Conservation (phyloP, 768 basidiomycete species). For the Amanita exitialis region DNA sequence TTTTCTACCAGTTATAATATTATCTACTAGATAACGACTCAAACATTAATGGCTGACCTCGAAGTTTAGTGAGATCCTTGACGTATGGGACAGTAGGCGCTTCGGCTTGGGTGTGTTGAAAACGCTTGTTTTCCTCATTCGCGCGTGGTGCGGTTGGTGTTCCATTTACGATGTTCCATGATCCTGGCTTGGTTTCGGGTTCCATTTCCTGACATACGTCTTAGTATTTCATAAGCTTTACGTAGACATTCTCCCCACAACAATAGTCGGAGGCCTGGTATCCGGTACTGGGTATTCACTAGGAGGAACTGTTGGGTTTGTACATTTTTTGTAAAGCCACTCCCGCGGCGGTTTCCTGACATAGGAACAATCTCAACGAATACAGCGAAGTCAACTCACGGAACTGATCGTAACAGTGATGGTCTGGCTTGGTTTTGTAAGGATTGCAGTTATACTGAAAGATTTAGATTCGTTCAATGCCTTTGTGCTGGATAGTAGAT, state of each 20-base stretch:
- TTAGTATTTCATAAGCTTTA: background rate
- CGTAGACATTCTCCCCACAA: background rate
- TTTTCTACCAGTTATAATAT: background rate
- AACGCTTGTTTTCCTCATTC: background rate
- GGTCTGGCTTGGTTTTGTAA: constrained; percentile 71
- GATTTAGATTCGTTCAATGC: constrained; percentile 46
- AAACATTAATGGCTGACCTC: constrained; percentile 10
- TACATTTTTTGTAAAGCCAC: constrained; percentile 40
- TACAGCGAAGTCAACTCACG: constrained; percentile 26
- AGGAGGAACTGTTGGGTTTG: constrained; percentile 44
- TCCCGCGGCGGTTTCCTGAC: constrained; percentile 70
- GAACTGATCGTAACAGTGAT: constrained; percentile 51
- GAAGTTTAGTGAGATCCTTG: constrained; percentile 25
- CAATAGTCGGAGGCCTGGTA: constrained; percentile 52
- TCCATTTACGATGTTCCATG: background rate
- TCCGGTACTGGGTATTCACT: constrained; percentile 55
- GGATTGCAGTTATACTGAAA: constrained; percentile 46
- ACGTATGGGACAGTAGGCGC: constrained; percentile 6
- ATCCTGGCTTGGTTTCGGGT: constrained; percentile 28
- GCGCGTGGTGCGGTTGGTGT: no score
- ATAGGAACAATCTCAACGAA: constrained; percentile 1
- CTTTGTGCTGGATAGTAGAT: constrained; percentile 44
- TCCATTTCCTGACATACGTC: constrained; percentile 43
- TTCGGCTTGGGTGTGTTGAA: background rate
- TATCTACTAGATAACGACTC: background rate